Evolutionary conservation across 495 filamentous ascomycete species (phyloP), one percentile per base, ranked within the genome.

Genomic region (Hypoxylon subgilvum): DNA sequence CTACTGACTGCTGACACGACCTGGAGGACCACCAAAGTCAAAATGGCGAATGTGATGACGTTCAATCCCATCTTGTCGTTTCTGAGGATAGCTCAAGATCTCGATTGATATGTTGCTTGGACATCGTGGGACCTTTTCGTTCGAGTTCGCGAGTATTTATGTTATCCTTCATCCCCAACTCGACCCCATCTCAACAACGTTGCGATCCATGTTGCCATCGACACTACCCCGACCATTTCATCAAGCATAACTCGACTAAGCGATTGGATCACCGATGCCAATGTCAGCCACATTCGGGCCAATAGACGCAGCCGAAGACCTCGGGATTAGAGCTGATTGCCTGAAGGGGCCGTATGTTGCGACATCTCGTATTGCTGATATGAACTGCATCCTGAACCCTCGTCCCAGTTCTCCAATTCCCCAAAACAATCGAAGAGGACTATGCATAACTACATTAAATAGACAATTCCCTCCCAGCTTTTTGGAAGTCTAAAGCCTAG

Each of bases 1-100:
- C 18, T 30, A 54, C 51, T 45, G n/a, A 54, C 51, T 1, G 47
- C 35, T 4, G 27, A 45, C 18, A 21, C 30, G 21, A 18, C 23
- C 4, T 31, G 47, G 14, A 51, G 22, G 17, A 14, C 23, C 22
- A 19, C 14, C 5, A 51, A 23, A 14, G n/a, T 1, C 14, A 30
- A 40, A n/a, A 23, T 13, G 3, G 23, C 10, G 21, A 30, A 1
- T 13, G 35, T 40, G 30, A n/a, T 13, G 47, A 40, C 7, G 13
- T 32, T 21, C 23, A 30, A 13, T 13, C 27, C 36, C 47, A 51
- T 51, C 21, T 9, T 27, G 19, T 43, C 22, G 22, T 4, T 27
- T 27, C 38, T 10, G 12, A 41, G 8, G 38, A 25, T 14, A 43
- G 3, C 8, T 25, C 19, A 2, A 8, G 8, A 8, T 27, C 23